Percentiles rank a stretch among this genome's conserved stretches.
These are phyloP conservation scores for Talaromyces sp. DNA, from an alignment of 2,329 filamentous ascomycete genomes.

Conservation along the genomic window DNA sequence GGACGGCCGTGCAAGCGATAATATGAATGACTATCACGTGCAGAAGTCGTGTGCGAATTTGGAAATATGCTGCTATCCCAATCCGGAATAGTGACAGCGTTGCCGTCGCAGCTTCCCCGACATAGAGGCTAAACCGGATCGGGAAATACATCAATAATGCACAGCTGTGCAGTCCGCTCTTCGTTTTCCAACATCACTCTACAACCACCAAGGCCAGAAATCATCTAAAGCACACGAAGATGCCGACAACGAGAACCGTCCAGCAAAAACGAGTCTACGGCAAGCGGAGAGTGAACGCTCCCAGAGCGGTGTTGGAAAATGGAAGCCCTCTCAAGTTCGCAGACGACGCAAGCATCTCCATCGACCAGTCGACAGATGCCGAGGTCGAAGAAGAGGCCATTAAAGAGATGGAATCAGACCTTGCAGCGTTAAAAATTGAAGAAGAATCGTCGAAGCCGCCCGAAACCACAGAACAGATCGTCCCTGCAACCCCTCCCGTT, in stretches of 20 bases:
- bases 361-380: neutral
- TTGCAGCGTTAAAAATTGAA: constrained; percentile 23
- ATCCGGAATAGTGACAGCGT: neutral
- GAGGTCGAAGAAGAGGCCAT: constrained; percentile 18
- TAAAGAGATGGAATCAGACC: constrained; percentile 15
- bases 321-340: constrained; percentile 8
- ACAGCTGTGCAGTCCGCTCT: neutral
- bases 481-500: neutral
- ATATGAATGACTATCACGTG: neutral
- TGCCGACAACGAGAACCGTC: constrained; percentile 1
- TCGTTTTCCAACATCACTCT: neutral
- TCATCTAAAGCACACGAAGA: neutral
- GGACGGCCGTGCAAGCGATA: neutral
- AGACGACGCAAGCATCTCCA: neutral
- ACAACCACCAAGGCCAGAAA: neutral
- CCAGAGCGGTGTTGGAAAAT: constrained; percentile 12
- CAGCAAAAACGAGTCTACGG: constrained; percentile 13
- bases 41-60: neutral
- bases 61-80: neutral
- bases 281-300: constrained; percentile 12
- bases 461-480: neutral
- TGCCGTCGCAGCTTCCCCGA: neutral
- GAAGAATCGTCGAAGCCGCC: neutral
- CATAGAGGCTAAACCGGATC: neutral
- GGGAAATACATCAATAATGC: constrained; percentile 9